These are phyloP conservation scores for Trichosporon sp. DNA, from an alignment of 1,284 basidiomycete species.

Conservation along the genomic window DNA sequence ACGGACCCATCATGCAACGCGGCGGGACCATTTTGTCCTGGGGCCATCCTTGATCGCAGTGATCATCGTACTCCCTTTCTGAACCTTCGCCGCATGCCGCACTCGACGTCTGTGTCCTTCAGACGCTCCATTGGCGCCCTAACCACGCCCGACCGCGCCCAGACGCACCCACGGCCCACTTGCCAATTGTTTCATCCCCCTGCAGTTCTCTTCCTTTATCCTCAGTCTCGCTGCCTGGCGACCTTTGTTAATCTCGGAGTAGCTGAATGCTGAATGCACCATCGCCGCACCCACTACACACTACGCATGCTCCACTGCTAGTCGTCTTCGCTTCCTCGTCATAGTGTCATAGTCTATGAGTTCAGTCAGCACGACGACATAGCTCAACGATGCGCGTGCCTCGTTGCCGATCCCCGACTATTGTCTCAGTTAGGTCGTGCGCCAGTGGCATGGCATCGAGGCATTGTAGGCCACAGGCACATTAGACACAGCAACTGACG, in stretches of 20 bases:
- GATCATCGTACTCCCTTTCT: conserved; percentile 9
- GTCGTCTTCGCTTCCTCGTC: background rate
- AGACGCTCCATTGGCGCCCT: background rate
- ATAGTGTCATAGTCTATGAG: no score
- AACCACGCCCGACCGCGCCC: background rate
- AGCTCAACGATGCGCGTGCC: no score
- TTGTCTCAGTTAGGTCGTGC: background rate
- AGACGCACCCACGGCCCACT: background rate
- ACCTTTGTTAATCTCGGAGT: background rate
- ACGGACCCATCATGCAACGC: no score
- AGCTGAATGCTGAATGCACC: background rate
- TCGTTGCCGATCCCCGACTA: background rate
- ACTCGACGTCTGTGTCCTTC: no score
- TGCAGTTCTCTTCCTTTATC: background rate
- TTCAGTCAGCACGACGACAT: no score
- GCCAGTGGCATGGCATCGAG: background rate
- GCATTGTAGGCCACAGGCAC: background rate
- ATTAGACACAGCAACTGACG: background rate
- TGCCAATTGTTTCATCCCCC: conserved; percentile 9
- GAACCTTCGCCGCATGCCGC: conserved; percentile 14
- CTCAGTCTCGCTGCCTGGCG: background rate
- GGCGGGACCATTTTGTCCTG: background rate
- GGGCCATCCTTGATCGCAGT: background rate
- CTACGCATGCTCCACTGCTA: background rate
- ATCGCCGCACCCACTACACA: background rate